These are phyloP conservation scores for Peronospora tabacina DNA, from an alignment of 352 stramenopile genomes.

Conservation along the genomic window DNA sequence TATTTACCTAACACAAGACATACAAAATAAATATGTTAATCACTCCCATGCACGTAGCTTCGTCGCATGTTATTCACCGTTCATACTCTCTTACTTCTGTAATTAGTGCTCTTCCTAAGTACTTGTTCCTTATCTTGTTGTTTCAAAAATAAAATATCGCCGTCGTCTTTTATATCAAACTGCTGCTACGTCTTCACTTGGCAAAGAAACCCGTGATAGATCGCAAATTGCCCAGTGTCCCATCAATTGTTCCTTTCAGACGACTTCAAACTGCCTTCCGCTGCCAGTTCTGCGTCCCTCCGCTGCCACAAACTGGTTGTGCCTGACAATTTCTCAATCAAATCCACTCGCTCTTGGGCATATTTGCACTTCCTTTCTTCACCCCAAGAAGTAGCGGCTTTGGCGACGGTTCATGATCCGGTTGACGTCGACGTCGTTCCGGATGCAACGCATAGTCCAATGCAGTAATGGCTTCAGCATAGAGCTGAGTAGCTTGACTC, in stretches of 20 bases:
- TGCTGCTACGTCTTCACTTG: constrained; percentile 25
- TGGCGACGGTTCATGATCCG: constrained; percentile 26
- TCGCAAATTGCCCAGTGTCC: neutral
- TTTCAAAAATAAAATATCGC: constrained; percentile 34
- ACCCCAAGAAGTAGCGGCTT: constrained; percentile 46
- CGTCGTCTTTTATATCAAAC: constrained; percentile 31
- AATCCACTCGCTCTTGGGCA: constrained; percentile 47
- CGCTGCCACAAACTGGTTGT: constrained; percentile 3
- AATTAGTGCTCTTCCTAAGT: constrained; percentile 29
- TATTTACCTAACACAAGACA: too few species aligned
- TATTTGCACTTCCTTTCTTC: constrained; percentile 36
- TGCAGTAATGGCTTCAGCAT: constrained; percentile 43
- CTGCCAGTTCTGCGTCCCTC: constrained; percentile 12
- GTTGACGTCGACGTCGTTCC: constrained; percentile 24
- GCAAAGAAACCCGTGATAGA: constrained; percentile 25
- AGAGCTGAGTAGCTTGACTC: constrained; percentile 49
- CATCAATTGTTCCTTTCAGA: neutral
- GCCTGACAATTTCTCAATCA: constrained; percentile 11
- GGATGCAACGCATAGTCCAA: constrained; percentile 47
- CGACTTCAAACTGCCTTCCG: constrained; percentile 16
- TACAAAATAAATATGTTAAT: too few species aligned
- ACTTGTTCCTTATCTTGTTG: constrained; percentile 9
- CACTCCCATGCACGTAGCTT: constrained; percentile 11
- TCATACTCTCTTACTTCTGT: constrained; percentile 31
- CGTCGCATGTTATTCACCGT: constrained; percentile 24